These are phyloP conservation scores for Piper longum DNA, from an alignment of 164 flowering plant species.

Conservation along the genomic window DNA sequence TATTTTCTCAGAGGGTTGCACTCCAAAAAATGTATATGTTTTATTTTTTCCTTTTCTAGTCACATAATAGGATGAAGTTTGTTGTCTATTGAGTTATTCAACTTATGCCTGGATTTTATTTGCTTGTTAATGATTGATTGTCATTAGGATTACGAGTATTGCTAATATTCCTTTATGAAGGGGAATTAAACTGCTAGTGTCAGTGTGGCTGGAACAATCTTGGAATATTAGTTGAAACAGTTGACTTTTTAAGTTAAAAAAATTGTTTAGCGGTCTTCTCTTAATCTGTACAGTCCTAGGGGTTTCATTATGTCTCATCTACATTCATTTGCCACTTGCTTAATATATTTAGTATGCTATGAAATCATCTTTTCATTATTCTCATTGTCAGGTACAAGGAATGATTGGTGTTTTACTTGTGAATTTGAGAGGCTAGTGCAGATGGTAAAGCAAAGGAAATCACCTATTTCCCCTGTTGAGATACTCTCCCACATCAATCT, in stretches of 20 bases:
- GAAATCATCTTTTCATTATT: not conserved
- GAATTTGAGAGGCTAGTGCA: constrained; percentile 61
- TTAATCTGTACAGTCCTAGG: too few species aligned
- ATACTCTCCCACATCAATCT: constrained; percentile 43
- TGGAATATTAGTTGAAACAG: too few species aligned
- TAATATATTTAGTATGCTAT: not conserved
- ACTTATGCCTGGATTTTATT: not conserved
- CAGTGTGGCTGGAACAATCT: too few species aligned
- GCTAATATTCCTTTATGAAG: too few species aligned
- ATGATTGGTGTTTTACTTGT: constrained; percentile 85
- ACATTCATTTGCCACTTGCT: not conserved
- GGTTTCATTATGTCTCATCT: not conserved
- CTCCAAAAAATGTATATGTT: constrained; percentile 52
- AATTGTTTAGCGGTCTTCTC: too few species aligned
- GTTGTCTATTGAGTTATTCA: not conserved
- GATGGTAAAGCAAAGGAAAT: constrained; percentile 55
- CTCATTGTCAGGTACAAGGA: constrained; percentile 39
- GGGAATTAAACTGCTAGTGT: too few species aligned
- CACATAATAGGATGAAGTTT: not conserved
- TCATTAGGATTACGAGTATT: too few species aligned
- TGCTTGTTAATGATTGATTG: too few species aligned
- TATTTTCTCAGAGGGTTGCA: constrained; percentile 79
- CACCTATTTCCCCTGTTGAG: constrained; percentile 55
- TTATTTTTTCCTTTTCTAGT: constrained; percentile 1
- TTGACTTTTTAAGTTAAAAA: too few species aligned